phyloP scores from a whole-genome alignment of 2,329 filamentous ascomycete species.

The Diaporthe australafricana region DNA sequence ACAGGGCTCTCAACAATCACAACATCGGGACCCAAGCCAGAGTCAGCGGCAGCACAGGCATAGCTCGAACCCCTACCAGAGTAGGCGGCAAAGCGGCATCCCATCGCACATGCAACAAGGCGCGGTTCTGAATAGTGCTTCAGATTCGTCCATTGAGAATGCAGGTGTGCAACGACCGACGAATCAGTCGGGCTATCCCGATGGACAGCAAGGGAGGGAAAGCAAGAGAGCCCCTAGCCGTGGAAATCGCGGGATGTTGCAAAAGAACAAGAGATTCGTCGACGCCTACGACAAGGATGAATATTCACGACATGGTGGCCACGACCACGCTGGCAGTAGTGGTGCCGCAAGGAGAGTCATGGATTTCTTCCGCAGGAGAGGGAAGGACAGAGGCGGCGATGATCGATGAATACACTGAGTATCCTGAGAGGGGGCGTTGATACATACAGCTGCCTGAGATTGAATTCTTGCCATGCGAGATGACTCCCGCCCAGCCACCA shows the following conservation, averaged over 20 bases:
- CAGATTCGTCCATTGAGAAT: conserved; percentile 65
- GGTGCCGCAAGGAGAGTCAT: conserved; percentile 93
- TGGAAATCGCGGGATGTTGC: conserved; percentile 67
- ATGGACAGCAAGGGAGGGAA: conserved; percentile 57
- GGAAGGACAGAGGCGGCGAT: conserved; percentile 76
- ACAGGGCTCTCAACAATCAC: conserved; percentile 42
- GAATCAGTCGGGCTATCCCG: conserved; percentile 53
- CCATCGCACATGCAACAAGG: conserved; percentile 60
- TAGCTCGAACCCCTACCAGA: conserved; percentile 53
- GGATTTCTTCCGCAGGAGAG: conserved; percentile 95
- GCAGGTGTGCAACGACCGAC: conserved; percentile 56
- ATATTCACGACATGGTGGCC: conserved; percentile 55
- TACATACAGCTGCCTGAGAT: background rate
- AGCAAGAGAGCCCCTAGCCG: conserved; percentile 51
- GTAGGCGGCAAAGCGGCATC: conserved; percentile 46
- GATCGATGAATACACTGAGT: conserved; percentile 56
- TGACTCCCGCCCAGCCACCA: background rate
- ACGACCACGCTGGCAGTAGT: conserved; percentile 82
- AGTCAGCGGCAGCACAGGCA: conserved; percentile 56
- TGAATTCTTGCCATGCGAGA: background rate
- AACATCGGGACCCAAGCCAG: conserved; percentile 44
- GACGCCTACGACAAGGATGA: conserved; percentile 88
- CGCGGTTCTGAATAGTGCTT: conserved; percentile 61
- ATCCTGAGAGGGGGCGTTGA: background rate
- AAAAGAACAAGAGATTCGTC: conserved; percentile 89